phyloP scores from a whole-genome alignment of 148 eudicot genomes.

The Nyssa sinensis region DNA sequence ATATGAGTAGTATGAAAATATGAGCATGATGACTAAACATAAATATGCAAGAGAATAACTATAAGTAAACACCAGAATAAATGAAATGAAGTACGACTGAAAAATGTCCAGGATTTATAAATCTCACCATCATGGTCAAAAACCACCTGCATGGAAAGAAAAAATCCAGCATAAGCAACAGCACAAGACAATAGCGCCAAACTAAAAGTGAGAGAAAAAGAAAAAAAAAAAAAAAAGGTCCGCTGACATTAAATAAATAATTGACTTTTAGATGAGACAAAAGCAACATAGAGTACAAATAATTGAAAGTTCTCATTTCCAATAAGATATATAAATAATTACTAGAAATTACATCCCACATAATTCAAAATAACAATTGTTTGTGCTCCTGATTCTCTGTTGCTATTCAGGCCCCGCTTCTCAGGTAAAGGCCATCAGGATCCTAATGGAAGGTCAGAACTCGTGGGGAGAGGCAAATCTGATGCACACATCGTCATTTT shows the following conservation, averaged over 20 bases:
- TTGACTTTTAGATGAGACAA: background rate
- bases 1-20: background rate
- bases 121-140: conserved; percentile 93
- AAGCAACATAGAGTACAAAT: background rate
- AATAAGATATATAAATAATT: too few relatives aligned
- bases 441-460: too few relatives aligned
- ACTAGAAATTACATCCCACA: too few relatives aligned
- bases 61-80: background rate
- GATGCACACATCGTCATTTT: too few relatives aligned
- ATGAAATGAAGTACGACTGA: background rate
- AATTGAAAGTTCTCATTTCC: too few relatives aligned
- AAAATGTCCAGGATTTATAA: conserved; percentile 16
- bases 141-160: conserved; percentile 74
- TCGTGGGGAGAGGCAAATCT: too few relatives aligned
- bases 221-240: too few relatives aligned
- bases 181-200: background rate
- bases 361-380: too few relatives aligned
- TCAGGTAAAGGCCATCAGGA: too few relatives aligned
- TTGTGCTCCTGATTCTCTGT: too few relatives aligned
- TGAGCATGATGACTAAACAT: background rate
- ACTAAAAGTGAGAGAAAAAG: background rate
- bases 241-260: background rate
- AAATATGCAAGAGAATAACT: background rate
- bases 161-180: conserved; percentile 21
- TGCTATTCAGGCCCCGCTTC: too few relatives aligned